Base-by-base conservation (phyloP, 2,329 filamentous ascomycete genomes). In the Xylariaceae sp. region DNA sequence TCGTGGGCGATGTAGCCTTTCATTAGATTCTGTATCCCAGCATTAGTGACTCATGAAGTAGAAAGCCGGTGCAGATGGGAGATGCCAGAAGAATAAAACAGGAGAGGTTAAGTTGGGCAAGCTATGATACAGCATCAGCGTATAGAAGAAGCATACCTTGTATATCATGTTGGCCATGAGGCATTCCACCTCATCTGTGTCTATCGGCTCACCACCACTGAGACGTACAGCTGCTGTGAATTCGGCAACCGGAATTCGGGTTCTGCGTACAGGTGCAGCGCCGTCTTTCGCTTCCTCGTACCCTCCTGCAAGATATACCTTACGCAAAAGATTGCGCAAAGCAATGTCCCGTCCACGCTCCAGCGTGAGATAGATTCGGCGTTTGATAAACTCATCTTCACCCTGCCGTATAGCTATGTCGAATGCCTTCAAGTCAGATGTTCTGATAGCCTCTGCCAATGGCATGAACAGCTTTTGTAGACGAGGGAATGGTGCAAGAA, bases 1-100 rank as follows among this genome's bases (percentile, higher is more conserved):
- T 96, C 91, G 47, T 92, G 86, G 31, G 92, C 86, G 59, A 99
- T 99, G 70, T 99, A 99, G 38, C 95, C 94, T 71, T 97, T 99
- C 89, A 99, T 96, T 19, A 94, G 77, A 51, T 87, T 88, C 90
- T 96, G 58, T 40, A 42, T 47, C 51, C 54, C 31, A n/a, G 42
- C 19, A 58, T 70, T 54, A 70, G 67, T 67, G 61, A 17, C 39
- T 14, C 14, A 27, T 14, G 18, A 15, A 4, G 2, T 32, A 5
- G 11, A 35, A 22, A 12, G 19, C 18, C 39, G 12, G 45, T 42
- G 15, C n/a, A 2, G n/a, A 19, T 32, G 14, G 19, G 12, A 17
- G 35, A 10, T 27, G 11, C 40, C 11, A 14, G 18, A 12, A 5
- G n/a, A 4, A 41, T 18, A 12, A 14, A 3, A 39, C 44, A 18